Evolutionary conservation across 257 asterid genomes (phyloP), one percentile per base, ranked within the genome.

Genomic region (Ehretia macrophylla): DNA sequence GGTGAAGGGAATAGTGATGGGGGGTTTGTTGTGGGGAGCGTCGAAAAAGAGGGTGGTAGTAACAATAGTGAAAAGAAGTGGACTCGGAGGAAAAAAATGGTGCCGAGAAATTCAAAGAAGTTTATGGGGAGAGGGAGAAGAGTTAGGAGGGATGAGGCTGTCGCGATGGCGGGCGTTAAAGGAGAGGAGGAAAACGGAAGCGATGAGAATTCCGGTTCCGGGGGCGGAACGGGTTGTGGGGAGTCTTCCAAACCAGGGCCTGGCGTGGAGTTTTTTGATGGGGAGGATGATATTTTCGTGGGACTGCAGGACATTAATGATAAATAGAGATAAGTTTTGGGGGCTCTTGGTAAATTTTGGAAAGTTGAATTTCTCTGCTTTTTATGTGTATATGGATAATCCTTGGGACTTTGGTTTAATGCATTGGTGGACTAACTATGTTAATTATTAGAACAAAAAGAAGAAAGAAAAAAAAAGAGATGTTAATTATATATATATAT

Each of bases 31-130:
- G 1, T 23, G 21, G 69, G 42, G 63, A 61, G 38, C 11, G 13
- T 18, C 45, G 66, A 17, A 39, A 64, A 50, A 55, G 65, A 57
- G 60, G 32, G 14, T 58, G 53, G 68, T 1, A 21, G 21, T 17
- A 17, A 32, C 16, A 32, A 32, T 21, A 22, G 1, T 16, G 13
- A 1, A 10, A 32, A 20, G 27, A 12, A 5, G 10, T 0, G 57
- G 18, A 11, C 13, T 58, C 63, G 64, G 32, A 52, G 27, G 1
- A 52, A 52, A 17, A 52, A 0, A 22, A 5, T 32, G 38, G 38
- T 52, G 38, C 8, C 18, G 10, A 22, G 17, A 12, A 22, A 14
- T 11, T 52, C 57, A 8, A 52, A 14, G 17, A 52, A 52, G 16
- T 21, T 22, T 21, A 21, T 20, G 57, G 38, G 38, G 57, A 52